These are phyloP conservation scores for Tetrastigma voinierianum DNA, from an alignment of 164 flowering plant genomes.

Conservation along the genomic window DNA sequence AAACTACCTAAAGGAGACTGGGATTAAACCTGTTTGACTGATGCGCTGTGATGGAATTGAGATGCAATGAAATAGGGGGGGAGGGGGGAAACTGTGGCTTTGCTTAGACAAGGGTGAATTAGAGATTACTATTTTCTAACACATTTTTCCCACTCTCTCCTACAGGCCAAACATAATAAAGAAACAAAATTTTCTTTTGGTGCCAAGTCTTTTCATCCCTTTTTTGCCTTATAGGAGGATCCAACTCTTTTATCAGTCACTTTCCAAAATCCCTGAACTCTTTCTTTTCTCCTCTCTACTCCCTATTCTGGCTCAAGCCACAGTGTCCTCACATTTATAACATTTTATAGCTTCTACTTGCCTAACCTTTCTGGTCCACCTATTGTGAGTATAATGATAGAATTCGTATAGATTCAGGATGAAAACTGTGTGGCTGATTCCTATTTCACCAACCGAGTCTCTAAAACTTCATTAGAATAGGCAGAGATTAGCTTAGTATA, in stretches of 20 bases:
- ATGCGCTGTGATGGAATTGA: too few species aligned
- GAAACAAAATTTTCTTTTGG: conserved; percentile 25
- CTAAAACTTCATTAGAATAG: too few species aligned
- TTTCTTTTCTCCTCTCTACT: not conserved
- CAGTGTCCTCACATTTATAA: not conserved
- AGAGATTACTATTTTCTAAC: conserved; percentile 17
- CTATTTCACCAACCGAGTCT: too few species aligned
- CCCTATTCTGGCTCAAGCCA: conserved; percentile 15
- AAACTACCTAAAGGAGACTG: too few species aligned
- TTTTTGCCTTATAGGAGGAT: conserved; percentile 23
- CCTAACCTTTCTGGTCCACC: conserved; percentile 3
- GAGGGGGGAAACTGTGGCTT: conserved; percentile 8
- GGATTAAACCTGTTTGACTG: too few species aligned
- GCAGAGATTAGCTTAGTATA: too few species aligned
- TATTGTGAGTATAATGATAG: not conserved
- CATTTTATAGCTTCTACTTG: not conserved
- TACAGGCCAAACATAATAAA: conserved; percentile 19
- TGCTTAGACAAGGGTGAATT: conserved; percentile 34
- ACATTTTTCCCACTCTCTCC: conserved; percentile 20
- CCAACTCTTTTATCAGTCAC: too few species aligned
- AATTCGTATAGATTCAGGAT: too few species aligned
- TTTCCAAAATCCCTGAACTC: conserved; percentile 1
- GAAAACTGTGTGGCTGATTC: too few species aligned
- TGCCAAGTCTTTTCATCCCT: conserved; percentile 29
- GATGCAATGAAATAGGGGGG: too few species aligned